Percentiles rank a stretch among this genome's conserved stretches.
Conservation (phyloP, 176 grass and related monocot genomes). For the Calamus simplicifolius region DNA sequence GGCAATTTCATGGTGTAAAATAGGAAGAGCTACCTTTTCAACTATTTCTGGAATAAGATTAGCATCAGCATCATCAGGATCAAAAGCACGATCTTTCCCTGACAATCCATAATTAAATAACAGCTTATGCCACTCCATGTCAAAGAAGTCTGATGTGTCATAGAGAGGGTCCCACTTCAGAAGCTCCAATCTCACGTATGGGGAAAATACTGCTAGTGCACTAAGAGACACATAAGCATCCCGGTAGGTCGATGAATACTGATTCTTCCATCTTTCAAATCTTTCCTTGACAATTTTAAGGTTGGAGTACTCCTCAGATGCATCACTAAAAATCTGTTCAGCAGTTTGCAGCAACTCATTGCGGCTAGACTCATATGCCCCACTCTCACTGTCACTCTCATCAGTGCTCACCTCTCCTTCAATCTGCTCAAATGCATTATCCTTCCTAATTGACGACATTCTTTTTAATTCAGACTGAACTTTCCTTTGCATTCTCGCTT, state of each 20-base stretch:
- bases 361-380: constrained; percentile 67
- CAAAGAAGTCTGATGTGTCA: constrained; percentile 43
- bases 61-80: constrained; percentile 42
- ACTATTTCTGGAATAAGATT: constrained; percentile 59
- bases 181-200: constrained; percentile 84
- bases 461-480: constrained; percentile 50
- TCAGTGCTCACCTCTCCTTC: constrained; percentile 97
- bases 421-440: constrained; percentile 28
- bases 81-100: constrained; percentile 15
- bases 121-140: constrained; percentile 75
- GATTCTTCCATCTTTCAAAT: constrained; percentile 78
- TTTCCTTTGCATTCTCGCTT: constrained; percentile 57
- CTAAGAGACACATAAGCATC: constrained; percentile 79
- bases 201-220: constrained; percentile 55
- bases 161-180: constrained; percentile 92
- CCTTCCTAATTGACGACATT: constrained; percentile 37
- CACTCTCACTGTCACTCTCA: constrained; percentile 86
- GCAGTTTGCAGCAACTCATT: constrained; percentile 76
- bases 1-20: constrained; percentile 77
- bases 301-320: constrained; percentile 78
- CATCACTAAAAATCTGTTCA: constrained; percentile 71
- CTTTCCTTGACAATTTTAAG: constrained; percentile 85
- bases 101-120: constrained; percentile 55
- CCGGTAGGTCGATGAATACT: constrained; percentile 56
- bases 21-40: constrained; percentile 92